Evolutionary conservation across 805 yeast genomes (phyloP), one percentile per base, ranked within the genome.

Genomic region (Barnettozyma sucrosica): DNA sequence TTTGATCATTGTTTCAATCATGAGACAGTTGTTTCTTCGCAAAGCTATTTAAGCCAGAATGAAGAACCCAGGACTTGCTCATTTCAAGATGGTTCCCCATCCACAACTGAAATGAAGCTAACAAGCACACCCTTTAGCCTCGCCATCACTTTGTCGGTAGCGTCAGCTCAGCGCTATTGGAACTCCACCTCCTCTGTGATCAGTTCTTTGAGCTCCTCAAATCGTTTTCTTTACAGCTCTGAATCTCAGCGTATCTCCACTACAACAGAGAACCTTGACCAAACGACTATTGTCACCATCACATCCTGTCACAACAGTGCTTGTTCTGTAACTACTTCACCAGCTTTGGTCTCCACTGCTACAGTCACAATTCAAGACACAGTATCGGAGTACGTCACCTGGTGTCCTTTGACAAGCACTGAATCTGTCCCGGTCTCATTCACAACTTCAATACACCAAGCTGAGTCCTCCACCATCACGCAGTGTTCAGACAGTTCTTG

Each of bases 341-440:
- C 57, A 20, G 61, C 66, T 34, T 45, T 53, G 23, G 51, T 56
- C 11, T 54, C 61, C 8, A 55, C 60, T 14, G 51, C 51, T 3
- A 60, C 65, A 1, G 41, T 54, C 7, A 51, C 61, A 6, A 57
- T 61, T 5, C 44, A 58, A 36, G 67, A 67, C 19, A 51, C 55
- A 8, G 52, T 52, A 16, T 60, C 67, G 8, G 47, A 38, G 11
- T 65, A 59, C 46, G 60, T 67, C 26, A 67, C 72, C 14, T 66
- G 65, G 62, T 66, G 70, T 54, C 73, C 74, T 32, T 26, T 26
- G 30, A 26, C 30, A 26, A 26, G 30, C 13, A 26, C 30, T 4
- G 30, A 7, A 4, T 10, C 30, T 26, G 30, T 10, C 11, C 30
- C 30, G 3, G 13, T 13, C 30, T 26, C 30, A 26, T 10, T 7